These are phyloP conservation scores for Bjerkandera adusta DNA, from an alignment of 1,284 basidiomycete species.

Conservation along the genomic window DNA sequence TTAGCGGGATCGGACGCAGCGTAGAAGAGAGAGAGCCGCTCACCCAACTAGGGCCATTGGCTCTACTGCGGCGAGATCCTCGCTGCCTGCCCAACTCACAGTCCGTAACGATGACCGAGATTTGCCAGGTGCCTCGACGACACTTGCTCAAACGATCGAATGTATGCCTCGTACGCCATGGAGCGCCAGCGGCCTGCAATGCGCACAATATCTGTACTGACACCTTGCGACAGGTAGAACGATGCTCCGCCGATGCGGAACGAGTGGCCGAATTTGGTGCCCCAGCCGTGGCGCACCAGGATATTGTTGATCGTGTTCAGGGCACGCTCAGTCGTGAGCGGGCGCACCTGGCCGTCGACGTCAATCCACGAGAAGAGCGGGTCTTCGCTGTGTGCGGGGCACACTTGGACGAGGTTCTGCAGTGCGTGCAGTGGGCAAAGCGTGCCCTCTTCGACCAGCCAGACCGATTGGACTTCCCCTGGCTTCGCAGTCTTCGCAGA, in stretches of 20 bases:
- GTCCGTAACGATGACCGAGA: constrained; percentile 8
- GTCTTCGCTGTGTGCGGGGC: constrained; percentile 26
- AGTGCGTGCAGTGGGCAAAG: constrained; percentile 30
- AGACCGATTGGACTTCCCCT: constrained; percentile 25
- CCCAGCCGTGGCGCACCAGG: constrained; percentile 24
- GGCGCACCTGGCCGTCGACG: constrained; percentile 21
- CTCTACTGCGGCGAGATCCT: background rate
- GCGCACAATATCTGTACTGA: constrained; percentile 30
- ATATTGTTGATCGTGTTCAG: constrained; percentile 29
- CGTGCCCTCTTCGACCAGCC: constrained; percentile 20
- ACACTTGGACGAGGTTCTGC: constrained; percentile 26
- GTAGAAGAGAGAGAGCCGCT: background rate
- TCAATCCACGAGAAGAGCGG: constrained; percentile 32
- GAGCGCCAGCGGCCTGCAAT: constrained; percentile 29
- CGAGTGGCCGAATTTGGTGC: constrained; percentile 35
- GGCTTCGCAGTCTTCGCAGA: constrained; percentile 31
- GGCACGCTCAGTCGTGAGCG: constrained; percentile 26
- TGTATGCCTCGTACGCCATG: constrained; percentile 33
- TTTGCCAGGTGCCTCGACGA: constrained; percentile 12
- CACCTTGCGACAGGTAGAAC: constrained; percentile 4
- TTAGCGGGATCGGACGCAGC: background rate
- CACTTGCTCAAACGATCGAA: constrained; percentile 20
- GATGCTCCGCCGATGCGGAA: constrained; percentile 21
- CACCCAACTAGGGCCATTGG: background rate
- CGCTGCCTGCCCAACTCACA: background rate